Percentiles rank a stretch among this genome's conserved stretches.
Evolutionary conservation across 306 rosid species (phyloP).

Genomic region (Castanea sativa): DNA sequence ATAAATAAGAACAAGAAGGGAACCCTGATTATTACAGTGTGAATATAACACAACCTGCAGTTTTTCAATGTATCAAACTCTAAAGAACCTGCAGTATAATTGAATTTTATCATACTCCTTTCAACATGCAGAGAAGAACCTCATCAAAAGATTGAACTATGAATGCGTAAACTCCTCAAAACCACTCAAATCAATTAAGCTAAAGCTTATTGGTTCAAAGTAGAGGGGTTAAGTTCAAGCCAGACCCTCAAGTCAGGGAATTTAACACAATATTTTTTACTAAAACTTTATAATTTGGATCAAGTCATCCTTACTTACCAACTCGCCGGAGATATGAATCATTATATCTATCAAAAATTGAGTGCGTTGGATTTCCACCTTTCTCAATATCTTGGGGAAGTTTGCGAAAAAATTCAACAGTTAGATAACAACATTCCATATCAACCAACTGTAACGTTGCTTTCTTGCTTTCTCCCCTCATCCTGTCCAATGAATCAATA

Average conservation of each 20-base stretch:
- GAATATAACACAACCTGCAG: too few species aligned
- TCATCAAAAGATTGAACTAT: background rate
- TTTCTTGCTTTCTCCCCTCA: slow-evolving; percentile 90
- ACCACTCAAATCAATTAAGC: background rate
- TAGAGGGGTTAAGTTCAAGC: background rate
- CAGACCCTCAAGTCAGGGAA: background rate
- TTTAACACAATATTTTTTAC: background rate
- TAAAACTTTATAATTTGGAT: too few species aligned
- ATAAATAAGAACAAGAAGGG: background rate
- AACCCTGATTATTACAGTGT: background rate
- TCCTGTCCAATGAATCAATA: slow-evolving; percentile 68
- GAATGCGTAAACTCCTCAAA: background rate
- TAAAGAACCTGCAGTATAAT: background rate
- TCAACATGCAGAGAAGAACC: background rate
- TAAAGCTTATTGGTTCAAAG: background rate
- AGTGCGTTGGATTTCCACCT: slow-evolving; percentile 95
- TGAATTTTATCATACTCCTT: background rate
- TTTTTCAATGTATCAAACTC: background rate
- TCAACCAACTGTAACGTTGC: slow-evolving; percentile 78
- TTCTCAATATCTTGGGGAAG: slow-evolving; percentile 93
- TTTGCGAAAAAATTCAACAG: slow-evolving; percentile 84
- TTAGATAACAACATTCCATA: slow-evolving; percentile 86
- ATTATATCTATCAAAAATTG: slow-evolving; percentile 85
- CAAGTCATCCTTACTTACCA: slow-evolving; percentile 39
- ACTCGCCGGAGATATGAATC: slow-evolving; percentile 84